Percentiles rank a stretch among this genome's conserved stretches.
Evolutionary conservation across 352 stramenopile genomes (phyloP).

Genomic region (Heterotrichella gracilis): DNA sequence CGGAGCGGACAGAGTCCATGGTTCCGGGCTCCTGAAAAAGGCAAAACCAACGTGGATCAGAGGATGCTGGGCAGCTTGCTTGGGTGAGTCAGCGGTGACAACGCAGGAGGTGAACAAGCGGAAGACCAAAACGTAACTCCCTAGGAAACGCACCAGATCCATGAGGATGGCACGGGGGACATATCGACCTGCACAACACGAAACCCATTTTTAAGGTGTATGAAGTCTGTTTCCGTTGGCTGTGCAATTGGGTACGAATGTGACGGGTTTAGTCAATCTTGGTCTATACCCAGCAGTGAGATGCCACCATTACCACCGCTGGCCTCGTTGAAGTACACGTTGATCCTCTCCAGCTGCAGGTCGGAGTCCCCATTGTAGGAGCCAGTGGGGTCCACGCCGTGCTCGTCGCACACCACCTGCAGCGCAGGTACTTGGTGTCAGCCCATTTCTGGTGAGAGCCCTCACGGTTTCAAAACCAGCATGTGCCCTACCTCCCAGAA

Average conservation of each 20-base stretch:
- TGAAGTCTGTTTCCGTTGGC: background rate
- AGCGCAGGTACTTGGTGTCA: no score
- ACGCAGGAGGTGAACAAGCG: no score
- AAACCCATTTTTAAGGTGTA: background rate
- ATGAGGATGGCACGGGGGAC: slow-evolving; percentile 86
- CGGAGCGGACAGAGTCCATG: slow-evolving; percentile 83
- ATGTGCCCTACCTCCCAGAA: no score
- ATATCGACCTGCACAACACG: slow-evolving; percentile 34
- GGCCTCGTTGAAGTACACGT: slow-evolving; percentile 96
- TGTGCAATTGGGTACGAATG: background rate
- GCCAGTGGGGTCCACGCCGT: slow-evolving; percentile 58
- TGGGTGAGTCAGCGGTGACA: no score
- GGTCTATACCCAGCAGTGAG: background rate
- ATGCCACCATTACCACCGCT: slow-evolving; percentile 30
- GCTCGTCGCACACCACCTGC: slow-evolving; percentile 69
- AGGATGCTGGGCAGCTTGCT: no score
- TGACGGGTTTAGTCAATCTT: background rate
- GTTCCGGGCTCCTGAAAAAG: slow-evolving; percentile 91
- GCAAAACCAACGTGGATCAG: no score
- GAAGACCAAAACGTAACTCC: no score
- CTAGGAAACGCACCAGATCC: no score
- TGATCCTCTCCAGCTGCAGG: slow-evolving; percentile 55
- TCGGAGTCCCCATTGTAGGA: slow-evolving; percentile 71
- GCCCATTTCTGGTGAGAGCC: no score
- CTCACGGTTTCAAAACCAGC: no score